phyloP scores from a whole-genome alignment of 2,329 filamentous ascomycete species.

The Penicillium sp. region DNA sequence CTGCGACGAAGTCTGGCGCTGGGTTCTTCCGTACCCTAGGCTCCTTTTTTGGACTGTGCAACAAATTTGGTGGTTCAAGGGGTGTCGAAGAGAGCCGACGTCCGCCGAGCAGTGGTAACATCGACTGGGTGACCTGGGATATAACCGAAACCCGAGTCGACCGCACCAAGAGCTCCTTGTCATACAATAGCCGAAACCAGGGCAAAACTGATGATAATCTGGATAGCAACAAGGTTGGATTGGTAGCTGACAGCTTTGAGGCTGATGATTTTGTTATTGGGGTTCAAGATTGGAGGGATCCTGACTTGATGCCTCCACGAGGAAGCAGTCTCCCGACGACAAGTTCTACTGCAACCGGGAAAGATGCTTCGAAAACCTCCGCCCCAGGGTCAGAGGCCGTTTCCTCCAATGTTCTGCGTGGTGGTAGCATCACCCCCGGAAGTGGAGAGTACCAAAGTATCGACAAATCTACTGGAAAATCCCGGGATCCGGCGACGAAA shows the following conservation, averaged over 20 bases:
- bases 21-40: slow-evolving; percentile 48
- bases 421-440: slow-evolving; percentile 69
- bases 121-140: slow-evolving; percentile 63
- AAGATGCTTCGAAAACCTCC: slow-evolving; percentile 30
- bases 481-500: slow-evolving; percentile 14
- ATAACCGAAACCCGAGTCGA: slow-evolving; percentile 26
- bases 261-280: slow-evolving; percentile 74
- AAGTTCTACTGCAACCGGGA: slow-evolving; percentile 24
- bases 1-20: slow-evolving; percentile 20
- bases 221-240: slow-evolving; percentile 23
- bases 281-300: slow-evolving; percentile 84
- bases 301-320: slow-evolving; percentile 62
- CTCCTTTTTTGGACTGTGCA: slow-evolving; percentile 44
- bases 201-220: slow-evolving; percentile 11
- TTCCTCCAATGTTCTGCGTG: slow-evolving; percentile 49
- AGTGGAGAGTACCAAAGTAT: slow-evolving; percentile 67
- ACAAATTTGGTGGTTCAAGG: slow-evolving; percentile 23
- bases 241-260: slow-evolving; percentile 21
- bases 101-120: slow-evolving; percentile 70
- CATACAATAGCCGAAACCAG: slow-evolving; percentile 30
- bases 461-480: slow-evolving; percentile 29
- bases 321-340: slow-evolving; percentile 24
- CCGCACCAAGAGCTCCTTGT: slow-evolving; percentile 16
- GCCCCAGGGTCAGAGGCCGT: slow-evolving; percentile 33
- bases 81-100: slow-evolving; percentile 56